phyloP scores from a whole-genome alignment of 2,329 filamentous ascomycete species.

The Pseudopithomyces maydicus region DNA sequence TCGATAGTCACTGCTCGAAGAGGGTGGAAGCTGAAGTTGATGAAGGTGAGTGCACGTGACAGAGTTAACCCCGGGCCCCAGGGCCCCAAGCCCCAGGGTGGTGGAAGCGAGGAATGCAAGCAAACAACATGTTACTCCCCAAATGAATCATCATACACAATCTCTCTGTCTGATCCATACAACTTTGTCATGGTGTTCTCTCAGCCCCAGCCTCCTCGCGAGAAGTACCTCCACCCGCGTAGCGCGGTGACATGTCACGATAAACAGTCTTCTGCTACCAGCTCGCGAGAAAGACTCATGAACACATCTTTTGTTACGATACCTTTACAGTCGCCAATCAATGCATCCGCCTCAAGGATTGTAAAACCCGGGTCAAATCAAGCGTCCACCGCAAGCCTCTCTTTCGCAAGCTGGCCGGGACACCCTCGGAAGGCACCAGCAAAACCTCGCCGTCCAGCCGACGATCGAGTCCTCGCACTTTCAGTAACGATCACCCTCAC shows the following conservation, averaged over 20 bases:
- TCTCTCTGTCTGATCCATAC: background rate
- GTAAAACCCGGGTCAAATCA: background rate
- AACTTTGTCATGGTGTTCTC: background rate
- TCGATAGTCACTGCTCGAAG: too few species aligned
- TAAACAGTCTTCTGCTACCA: background rate
- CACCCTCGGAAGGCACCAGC: background rate
- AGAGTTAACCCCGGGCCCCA: background rate
- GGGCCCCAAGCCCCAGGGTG: too few species aligned
- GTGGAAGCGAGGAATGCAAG: constrained; percentile 10
- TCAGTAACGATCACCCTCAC: constrained; percentile 28
- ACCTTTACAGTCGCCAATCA: background rate
- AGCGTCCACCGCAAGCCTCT: background rate
- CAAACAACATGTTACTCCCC: background rate
- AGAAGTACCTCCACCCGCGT: background rate
- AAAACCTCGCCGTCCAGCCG: background rate
- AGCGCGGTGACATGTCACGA: background rate
- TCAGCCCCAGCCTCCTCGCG: background rate
- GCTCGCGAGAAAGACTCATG: background rate
- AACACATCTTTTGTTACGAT: background rate
- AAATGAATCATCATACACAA: background rate
- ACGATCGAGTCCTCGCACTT: constrained; percentile 23
- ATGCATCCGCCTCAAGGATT: background rate
- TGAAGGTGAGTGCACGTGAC: background rate
- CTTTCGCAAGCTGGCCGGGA: background rate
- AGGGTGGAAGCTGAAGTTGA: too few species aligned